Evolutionary conservation across 352 stramenopile species (phyloP).

Genomic region (Phytophthora chlamydospora): DNA sequence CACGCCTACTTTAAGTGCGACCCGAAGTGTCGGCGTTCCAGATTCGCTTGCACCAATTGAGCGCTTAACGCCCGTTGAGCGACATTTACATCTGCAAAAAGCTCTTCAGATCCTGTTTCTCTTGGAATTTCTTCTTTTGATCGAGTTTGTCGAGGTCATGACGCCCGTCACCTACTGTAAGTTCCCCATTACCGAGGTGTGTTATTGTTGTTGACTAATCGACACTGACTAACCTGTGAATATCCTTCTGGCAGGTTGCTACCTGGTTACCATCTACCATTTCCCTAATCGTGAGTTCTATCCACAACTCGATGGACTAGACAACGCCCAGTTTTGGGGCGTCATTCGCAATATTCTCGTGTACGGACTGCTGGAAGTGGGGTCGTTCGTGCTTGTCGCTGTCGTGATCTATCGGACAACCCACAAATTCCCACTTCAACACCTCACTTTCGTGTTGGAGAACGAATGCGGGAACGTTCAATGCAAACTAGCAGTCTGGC

Average conservation of each 20-base stretch:
- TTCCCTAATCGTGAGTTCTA: slow-evolving; percentile 41
- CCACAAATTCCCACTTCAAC: slow-evolving; percentile 23
- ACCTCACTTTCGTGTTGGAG: slow-evolving; percentile 29
- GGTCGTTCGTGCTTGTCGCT: slow-evolving; percentile 14
- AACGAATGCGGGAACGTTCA: slow-evolving; percentile 20
- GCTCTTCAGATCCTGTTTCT: slow-evolving; percentile 37
- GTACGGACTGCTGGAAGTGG: slow-evolving; percentile 26
- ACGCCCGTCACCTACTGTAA: slow-evolving; percentile 39
- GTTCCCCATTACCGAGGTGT: neutral
- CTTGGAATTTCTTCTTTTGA: slow-evolving; percentile 38
- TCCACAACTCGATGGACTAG: slow-evolving; percentile 21
- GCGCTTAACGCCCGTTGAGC: slow-evolving; percentile 5
- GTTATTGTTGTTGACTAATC: neutral
- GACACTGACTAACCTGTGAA: neutral
- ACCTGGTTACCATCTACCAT: slow-evolving; percentile 27
- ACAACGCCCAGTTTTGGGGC: slow-evolving; percentile 5
- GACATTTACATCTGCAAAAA: slow-evolving; percentile 15
- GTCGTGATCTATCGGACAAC: slow-evolving; percentile 26
- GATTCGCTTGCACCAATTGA: neutral
- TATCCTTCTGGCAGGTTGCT: slow-evolving; percentile 21
- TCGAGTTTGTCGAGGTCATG: slow-evolving; percentile 43
- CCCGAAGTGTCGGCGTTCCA: too few species aligned
- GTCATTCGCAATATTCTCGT: slow-evolving; percentile 11
- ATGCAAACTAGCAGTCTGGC: slow-evolving; percentile 27
- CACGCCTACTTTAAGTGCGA: neutral